These are phyloP conservation scores for Podosphaera aphanis DNA, from an alignment of 2,329 filamentous ascomycete genomes.

Conservation along the genomic window DNA sequence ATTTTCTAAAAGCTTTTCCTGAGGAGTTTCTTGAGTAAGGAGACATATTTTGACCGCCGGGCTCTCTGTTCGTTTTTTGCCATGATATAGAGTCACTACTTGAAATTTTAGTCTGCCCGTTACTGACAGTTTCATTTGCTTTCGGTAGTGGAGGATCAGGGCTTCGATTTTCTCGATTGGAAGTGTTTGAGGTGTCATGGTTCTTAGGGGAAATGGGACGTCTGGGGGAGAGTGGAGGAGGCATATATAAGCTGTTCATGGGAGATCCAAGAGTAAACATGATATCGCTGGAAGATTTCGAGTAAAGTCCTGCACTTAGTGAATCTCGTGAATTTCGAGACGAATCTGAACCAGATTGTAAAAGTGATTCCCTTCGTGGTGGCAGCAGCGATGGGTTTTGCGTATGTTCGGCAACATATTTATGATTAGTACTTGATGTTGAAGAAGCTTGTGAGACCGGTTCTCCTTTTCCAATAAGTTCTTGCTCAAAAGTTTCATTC, in stretches of 20 bases:
- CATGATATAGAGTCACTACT: conserved; percentile 73
- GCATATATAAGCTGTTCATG: conserved; percentile 37
- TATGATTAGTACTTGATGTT: conserved; percentile 23
- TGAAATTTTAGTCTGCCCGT: conserved; percentile 29
- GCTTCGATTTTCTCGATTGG: conserved; percentile 14
- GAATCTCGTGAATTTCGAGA: conserved; percentile 11
- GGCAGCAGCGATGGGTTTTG: conserved; percentile 12
- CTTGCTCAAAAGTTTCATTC: too few relatives aligned
- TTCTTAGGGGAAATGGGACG: conserved; percentile 26
- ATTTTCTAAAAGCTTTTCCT: conserved; percentile 41
- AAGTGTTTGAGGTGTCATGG: conserved; percentile 13
- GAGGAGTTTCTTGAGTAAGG: conserved; percentile 67
- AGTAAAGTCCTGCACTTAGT: conserved; percentile 29
- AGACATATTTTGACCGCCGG: conserved; percentile 53
- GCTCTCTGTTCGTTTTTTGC: conserved; percentile 88
- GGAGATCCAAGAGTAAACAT: conserved; percentile 23
- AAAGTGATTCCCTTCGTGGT: conserved; percentile 16
- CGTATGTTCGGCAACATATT: conserved; percentile 8
- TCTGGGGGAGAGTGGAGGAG: conserved; percentile 45
- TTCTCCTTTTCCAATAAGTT: too few relatives aligned
- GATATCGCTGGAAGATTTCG: conserved; percentile 23
- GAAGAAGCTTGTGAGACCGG: conserved; percentile 20
- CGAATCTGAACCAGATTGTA: conserved; percentile 13
- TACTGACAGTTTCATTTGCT: conserved; percentile 15
- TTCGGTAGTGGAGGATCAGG: conserved; percentile 13